Conservation (phyloP, 495 filamentous ascomycete genomes). For the Daldinia caldariorum region DNA sequence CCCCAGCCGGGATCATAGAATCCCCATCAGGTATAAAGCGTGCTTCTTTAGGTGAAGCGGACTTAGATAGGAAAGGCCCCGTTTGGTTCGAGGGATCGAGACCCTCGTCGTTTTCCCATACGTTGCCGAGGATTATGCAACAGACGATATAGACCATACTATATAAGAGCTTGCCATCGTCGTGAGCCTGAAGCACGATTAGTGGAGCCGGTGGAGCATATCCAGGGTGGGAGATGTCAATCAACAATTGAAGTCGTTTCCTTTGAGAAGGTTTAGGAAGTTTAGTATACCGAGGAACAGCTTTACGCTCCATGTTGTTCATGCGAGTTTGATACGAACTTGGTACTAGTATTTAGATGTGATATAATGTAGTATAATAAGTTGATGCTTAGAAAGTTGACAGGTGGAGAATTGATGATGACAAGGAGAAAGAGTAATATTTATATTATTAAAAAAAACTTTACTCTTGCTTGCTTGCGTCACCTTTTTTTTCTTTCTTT, state of each 20-base stretch:
- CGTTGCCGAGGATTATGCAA: neutral
- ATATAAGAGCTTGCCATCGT: neutral
- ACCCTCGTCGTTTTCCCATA: neutral
- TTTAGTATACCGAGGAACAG: neutral
- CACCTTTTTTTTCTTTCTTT: too few relatives aligned
- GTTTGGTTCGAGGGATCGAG: neutral
- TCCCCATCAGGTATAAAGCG: neutral
- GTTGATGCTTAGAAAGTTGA: too few relatives aligned
- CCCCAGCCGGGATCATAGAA: neutral
- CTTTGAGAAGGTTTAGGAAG: neutral
- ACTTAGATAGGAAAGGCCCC: neutral
- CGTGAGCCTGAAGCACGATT: neutral
- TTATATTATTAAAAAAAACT: too few relatives aligned
- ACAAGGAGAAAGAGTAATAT: too few relatives aligned
- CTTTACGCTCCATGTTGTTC: neutral
- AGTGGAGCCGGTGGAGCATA: neutral
- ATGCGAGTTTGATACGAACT: neutral
- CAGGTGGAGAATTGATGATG: too few relatives aligned
- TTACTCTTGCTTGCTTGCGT: too few relatives aligned
- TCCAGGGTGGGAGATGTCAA: neutral
- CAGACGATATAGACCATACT: neutral
- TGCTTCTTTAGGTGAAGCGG: neutral
- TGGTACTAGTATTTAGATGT: neutral
- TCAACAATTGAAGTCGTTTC: neutral
- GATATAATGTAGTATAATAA: neutral